Conservation (phyloP, 306 rosid species). For the Cicer bijugum region DNA sequence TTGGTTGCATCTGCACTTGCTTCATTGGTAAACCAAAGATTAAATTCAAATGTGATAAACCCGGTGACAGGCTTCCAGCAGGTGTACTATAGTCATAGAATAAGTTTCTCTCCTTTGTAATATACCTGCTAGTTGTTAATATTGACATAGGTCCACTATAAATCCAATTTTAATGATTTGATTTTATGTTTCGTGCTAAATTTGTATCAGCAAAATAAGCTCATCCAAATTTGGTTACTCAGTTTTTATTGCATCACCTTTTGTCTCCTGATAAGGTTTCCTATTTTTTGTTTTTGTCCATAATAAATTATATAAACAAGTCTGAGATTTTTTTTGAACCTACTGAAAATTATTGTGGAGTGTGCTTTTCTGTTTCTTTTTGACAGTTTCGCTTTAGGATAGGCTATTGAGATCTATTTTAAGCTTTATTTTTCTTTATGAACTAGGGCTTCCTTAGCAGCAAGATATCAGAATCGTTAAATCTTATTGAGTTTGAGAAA, state of each 20-base stretch:
- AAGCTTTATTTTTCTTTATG: constrained; percentile 2
- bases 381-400: constrained; percentile 4
- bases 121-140: constrained; percentile 9
- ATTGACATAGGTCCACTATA: constrained; percentile 3
- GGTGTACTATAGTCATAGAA: constrained; percentile 48
- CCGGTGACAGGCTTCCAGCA: constrained; percentile 59
- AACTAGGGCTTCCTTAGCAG: constrained; percentile 26
- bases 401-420: constrained; percentile 31
- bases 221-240: background rate
- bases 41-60: constrained; percentile 44
- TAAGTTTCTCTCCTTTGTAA: constrained; percentile 19
- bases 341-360: background rate
- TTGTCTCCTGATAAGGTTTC: constrained; percentile 16
- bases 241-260: constrained; percentile 30
- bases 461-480: constrained; percentile 30
- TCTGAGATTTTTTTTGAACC: constrained; percentile 5
- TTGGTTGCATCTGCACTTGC: constrained; percentile 74
- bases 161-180: background rate
- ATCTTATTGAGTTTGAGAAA: constrained; percentile 17
- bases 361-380: constrained; percentile 29
- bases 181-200: constrained; percentile 7
- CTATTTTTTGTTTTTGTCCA: constrained; percentile 16
- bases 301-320: background rate
- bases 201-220: constrained; percentile 8
- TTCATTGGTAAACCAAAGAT: constrained; percentile 58